phyloP scores from a whole-genome alignment of 139 green algal species.

The Chlamydomonas applanata region DNA sequence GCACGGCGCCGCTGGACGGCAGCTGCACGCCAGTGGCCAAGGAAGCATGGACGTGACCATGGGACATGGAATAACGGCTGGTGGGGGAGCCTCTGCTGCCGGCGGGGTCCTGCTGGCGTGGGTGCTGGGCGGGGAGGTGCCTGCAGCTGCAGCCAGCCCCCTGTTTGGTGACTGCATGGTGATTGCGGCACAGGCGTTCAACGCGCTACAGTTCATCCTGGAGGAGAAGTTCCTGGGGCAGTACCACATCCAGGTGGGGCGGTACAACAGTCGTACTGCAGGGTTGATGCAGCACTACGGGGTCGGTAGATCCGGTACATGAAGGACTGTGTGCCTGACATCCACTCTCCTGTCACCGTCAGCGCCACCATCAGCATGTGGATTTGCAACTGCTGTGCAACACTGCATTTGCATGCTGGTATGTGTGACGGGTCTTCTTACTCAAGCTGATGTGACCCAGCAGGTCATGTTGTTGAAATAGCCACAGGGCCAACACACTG shows the following conservation, averaged over 20 bases:
- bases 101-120: not conserved
- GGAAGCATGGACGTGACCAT: not conserved
- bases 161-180: conserved; percentile 78
- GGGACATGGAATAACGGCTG: not conserved
- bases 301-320: too few species aligned
- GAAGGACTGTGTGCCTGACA: too few species aligned
- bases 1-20: not conserved
- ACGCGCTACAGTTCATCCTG: conserved; percentile 78
- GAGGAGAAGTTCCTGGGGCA: conserved; percentile 85
- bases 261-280: not conserved
- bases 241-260: conserved; percentile 32
- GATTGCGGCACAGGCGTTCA: conserved; percentile 66
- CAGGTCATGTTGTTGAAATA: too few species aligned
- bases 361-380: too few species aligned
- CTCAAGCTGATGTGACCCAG: too few species aligned
- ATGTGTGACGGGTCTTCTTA: too few species aligned
- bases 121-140: conserved; percentile 3
- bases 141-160: conserved; percentile 31
- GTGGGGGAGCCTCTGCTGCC: conserved; percentile 8
- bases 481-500: too few species aligned
- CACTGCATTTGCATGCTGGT: too few species aligned
- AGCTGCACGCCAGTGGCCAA: not conserved
- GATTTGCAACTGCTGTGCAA: too few species aligned
- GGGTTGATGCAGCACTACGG: not conserved
- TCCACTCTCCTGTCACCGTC: too few species aligned